Evolutionary conservation across 129 eudicot species (phyloP), one percentile per base, ranked within the genome.

Genomic region (Solidago caesia): DNA sequence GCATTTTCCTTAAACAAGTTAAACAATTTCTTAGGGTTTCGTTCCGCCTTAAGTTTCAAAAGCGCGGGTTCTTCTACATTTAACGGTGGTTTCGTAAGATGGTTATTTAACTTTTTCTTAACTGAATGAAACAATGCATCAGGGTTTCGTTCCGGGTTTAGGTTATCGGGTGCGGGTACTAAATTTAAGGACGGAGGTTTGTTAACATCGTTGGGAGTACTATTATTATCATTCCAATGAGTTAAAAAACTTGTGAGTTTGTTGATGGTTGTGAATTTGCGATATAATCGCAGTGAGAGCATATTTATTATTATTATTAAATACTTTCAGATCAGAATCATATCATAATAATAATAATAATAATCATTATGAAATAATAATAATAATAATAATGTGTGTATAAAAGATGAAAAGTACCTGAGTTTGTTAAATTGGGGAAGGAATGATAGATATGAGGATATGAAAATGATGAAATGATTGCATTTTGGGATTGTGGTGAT

Each of bases 1-100:
- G 96, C 96, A 83, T 88, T 91, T 45, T 83, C 84, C 78, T 81
- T 91, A 73, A 91, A 91, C 46, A 91, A 60, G 44, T 84, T 67
- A 72, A 88, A 91, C 68, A 91, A 76, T 67, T 83, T 91, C 0
- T 88, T 83, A 7, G 97, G 97, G 81, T 91, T 85, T 74, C 90
- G 83, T 72, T 91, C 97, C 4, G 83, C 65, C 80, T 91, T 91
- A 6, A 91, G 80, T 80, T 76, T 86, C 63, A 84, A 10, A 0
- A 91, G 80, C 1, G 89, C 97, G 13, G 96, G 90, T 60, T 88
- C 86, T 21, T 89, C 84, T 77, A 86, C 61, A 70, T 4, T 26
- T 29, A 29, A 1, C 39, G 39, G 39, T 29, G 39, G 39, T 29
- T 29, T 29, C 39, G 39, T 29, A 29, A 29, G 39, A 1, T 2